Base-by-base conservation (phyloP, 257 asterid species). In the Knoxia roxburghii region DNA sequence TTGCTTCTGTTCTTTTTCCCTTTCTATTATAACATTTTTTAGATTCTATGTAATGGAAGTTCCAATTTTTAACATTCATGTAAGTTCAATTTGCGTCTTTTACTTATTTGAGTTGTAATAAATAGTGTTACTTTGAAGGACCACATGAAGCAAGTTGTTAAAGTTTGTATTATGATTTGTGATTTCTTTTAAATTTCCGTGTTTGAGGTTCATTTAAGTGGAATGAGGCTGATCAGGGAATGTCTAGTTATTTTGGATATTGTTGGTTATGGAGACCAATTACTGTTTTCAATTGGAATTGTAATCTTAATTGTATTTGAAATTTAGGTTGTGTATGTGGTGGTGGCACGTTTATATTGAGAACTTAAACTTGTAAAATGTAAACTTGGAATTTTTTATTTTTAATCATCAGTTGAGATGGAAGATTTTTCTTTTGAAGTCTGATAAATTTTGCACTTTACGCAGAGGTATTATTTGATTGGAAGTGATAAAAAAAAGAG, bases 401-500 rank as follows among this genome's bases (percentile, higher is more conserved):
- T 60, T 59, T 30, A 32, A 24, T 59, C 17, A 35, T 59, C 43
- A 27, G 29, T 49, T 23, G 49, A 8, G 23, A 43, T 11, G 64
- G 39, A 39, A 21, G 21, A 3, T 50, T 70, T 51, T 57, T 70
- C 2, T 7, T 6, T 24, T 18, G 43, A 20, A 35, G 6, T 29
- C 27, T 68, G 30, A 68, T 45, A 12, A 57, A 26, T 20, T 69
- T 46, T 49, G 41, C 21, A 10, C 35, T 49, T 26, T 75, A 32
- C 26, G 24, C 89, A 94, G 99, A 87, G 96, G 88, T 90, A 79
- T 79, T 94, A 94, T 78, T 78, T 94, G 82, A 90, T 94, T 75
- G 97, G 99, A 70, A 94, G 99, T 84, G 97, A 91, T 76, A 87
- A 89, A 80, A 79, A 88, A 75, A 87, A 90, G 81, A 82, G 78